Conservation (phyloP, 176 grass and related monocot species). For the Pharus latifolius region DNA sequence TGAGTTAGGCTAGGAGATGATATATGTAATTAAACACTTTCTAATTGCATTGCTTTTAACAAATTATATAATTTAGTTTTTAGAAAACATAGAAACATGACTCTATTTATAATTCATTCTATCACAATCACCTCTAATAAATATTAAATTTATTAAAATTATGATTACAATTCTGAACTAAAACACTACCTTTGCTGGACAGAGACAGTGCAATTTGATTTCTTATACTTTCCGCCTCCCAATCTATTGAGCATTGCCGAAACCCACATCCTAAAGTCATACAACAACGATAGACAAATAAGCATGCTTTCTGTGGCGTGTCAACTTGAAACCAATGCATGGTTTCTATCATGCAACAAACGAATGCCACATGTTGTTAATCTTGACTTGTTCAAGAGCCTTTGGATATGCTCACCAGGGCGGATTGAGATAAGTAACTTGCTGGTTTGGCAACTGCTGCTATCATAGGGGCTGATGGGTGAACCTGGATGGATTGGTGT, state of each 20-base stretch:
- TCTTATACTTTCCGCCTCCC: neutral
- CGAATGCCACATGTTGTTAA: constrained; percentile 5
- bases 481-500: constrained; percentile 3
- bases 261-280: neutral
- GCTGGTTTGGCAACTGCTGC: constrained; percentile 40
- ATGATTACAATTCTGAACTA: too few relatives aligned
- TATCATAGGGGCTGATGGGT: constrained; percentile 6
- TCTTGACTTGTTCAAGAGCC: constrained; percentile 20
- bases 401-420: constrained; percentile 4
- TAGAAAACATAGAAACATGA: too few relatives aligned
- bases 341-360: constrained; percentile 20
- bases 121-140: too few relatives aligned
- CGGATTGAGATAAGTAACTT: constrained; percentile 16
- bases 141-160: too few relatives aligned
- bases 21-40: too few relatives aligned
- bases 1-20: too few relatives aligned
- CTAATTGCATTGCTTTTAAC: too few relatives aligned
- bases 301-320: neutral
- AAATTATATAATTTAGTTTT: too few relatives aligned
- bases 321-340: constrained; percentile 4
- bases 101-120: too few relatives aligned
- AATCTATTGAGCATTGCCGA: neutral
- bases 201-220: neutral
- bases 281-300: neutral
- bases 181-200: neutral